Conservation (phyloP, 768 basidiomycete genomes). For the Steccherinum ochraceum region DNA sequence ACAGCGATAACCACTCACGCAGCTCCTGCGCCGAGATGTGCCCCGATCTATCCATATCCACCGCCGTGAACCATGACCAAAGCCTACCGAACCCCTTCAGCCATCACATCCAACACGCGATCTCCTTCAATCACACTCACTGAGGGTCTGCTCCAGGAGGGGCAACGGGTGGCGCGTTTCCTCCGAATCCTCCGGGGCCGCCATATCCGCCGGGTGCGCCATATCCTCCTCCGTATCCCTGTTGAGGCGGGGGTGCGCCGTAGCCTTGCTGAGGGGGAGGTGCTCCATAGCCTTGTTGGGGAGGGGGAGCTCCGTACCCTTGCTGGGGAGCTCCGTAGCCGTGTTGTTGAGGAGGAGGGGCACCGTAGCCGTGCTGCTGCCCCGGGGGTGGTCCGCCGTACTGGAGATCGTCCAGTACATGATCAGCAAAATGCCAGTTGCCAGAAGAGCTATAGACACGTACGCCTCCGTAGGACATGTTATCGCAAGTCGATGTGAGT, state of each 20-base stretch:
- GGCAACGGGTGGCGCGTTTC: constrained; percentile 23
- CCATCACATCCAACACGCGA: not conserved
- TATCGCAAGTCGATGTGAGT: not conserved
- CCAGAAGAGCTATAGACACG: too few species aligned
- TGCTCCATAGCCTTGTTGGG: constrained; percentile 19
- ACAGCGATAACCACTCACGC: constrained; percentile 40
- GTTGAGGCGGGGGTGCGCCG: not conserved
- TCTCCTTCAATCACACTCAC: constrained; percentile 34
- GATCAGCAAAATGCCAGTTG: too few species aligned
- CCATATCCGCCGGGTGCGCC: constrained; percentile 21
- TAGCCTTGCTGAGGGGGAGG: constrained; percentile 12
- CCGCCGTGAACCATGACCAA: constrained; percentile 67
- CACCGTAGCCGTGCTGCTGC: not conserved
- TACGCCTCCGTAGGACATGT: not conserved
- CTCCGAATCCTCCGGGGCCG: constrained; percentile 28
- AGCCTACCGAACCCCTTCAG: constrained; percentile 35
- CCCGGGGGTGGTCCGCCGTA: not conserved
- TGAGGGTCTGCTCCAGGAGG: constrained; percentile 71
- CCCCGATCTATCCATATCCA: constrained; percentile 66
- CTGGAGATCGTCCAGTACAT: not conserved
- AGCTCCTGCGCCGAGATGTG: constrained; percentile 60
- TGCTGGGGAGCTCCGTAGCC: constrained; percentile 22
- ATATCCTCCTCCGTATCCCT: constrained; percentile 19
- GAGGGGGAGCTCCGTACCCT: constrained; percentile 8
- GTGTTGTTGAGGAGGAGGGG: not conserved